Evolutionary conservation across 202 grass and related monocot genomes (phyloP), one percentile per base, ranked within the genome.

Genomic region (Brachypodium distachyon): DNA sequence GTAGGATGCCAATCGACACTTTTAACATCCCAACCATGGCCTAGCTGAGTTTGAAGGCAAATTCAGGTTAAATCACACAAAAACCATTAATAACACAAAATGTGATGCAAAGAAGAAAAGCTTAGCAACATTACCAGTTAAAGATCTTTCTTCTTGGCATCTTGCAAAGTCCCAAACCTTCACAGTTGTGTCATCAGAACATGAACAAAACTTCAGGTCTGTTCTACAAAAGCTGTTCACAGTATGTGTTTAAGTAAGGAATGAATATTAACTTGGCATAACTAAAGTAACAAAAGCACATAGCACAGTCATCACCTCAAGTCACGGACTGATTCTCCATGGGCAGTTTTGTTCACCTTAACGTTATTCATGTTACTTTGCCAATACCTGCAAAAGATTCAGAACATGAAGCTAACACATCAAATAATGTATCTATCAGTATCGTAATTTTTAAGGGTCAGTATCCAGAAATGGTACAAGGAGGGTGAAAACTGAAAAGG

Each of bases 341-440:
- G 96, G 60, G 96, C 96, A 77, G 96, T 88, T 90, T 99, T 99
- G 61, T 99, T 99, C 70, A 91, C 96, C 82, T 99, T 99, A 38
- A 99, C 96, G 12, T 99, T 99, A 75, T 99, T 99, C 96, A 99
- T 99, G 81, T 99, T 99, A 85, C 84, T 99, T 92, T 99, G 96
- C 96, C 96, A 99, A 78, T 99, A 99, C 83, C 96, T 99, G 69
- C 12, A 77, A 53, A 78, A 27, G 23, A 73, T 56, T 61, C 12
- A 83, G 75, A 74, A 58, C 8, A 9, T 46, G 64, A 3, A 51
- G 32, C 47, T 57, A 16, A 56, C 16, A 38, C 3, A 40, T 68
- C 66, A 88, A 76, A 87, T 26, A 49, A 64, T 67, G 54, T 25
- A 55, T 56, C 78, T 28, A 80, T 74, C 72, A 76, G 74, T 63